phyloP scores from a whole-genome alignment of 2,329 filamentous ascomycete species.

The Fusarium nisikadoi region DNA sequence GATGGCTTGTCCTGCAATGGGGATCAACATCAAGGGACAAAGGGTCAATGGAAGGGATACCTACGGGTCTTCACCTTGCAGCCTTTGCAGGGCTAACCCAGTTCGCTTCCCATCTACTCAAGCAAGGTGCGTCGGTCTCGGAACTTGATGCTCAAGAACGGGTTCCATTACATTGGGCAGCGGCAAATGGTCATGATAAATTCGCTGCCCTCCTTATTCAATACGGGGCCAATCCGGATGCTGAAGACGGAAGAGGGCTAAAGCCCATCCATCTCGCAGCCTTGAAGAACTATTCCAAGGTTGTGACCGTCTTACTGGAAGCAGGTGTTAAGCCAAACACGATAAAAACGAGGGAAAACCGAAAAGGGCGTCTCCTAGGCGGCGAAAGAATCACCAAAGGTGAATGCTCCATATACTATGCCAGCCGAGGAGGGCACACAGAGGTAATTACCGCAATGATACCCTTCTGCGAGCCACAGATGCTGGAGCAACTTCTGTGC shows the following conservation, averaged over 20 bases:
- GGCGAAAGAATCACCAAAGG: conserved; percentile 2
- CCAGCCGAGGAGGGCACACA: conserved; percentile 22
- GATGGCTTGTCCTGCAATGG: conserved; percentile 37
- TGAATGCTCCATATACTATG: conserved; percentile 32
- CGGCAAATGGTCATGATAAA: conserved; percentile 32
- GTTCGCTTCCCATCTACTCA: conserved; percentile 7
- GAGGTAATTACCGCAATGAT: conserved; percentile 29
- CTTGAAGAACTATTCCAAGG: conserved; percentile 3
- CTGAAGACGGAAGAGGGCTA: conserved; percentile 17
- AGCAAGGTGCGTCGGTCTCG: not conserved
- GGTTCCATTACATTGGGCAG: conserved; percentile 37
- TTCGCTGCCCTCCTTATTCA: conserved; percentile 20
- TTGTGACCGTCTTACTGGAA: conserved; percentile 10
- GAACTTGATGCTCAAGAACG: conserved; percentile 24
- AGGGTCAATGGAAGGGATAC: conserved; percentile 10
- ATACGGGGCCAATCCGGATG: conserved; percentile 15
- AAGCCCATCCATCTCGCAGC: conserved; percentile 38
- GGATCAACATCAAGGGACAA: conserved; percentile 11
- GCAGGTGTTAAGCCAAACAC: conserved; percentile 30
- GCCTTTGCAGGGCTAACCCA: conserved; percentile 34
- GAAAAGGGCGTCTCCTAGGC: not conserved
- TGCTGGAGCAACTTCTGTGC: conserved; percentile 33
- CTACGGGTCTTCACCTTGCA: conserved; percentile 32
- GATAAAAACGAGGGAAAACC: conserved; percentile 16
- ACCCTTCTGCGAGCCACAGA: conserved; percentile 23